Conservation (phyloP, 2,329 filamentous ascomycete genomes). For the Fusarium papillatum region DNA sequence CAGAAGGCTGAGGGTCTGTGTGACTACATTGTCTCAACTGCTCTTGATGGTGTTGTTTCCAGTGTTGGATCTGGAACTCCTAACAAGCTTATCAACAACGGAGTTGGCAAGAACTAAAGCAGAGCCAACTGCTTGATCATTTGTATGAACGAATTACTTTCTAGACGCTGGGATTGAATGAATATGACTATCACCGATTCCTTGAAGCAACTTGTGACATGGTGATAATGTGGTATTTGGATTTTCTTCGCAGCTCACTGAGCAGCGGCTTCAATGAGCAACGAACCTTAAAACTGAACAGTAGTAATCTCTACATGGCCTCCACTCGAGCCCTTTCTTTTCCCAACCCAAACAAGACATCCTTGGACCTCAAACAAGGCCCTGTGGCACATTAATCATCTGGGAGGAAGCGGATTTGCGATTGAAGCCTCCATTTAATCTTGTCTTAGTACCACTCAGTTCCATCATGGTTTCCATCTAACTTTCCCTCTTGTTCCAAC, state of each 20-base stretch:
- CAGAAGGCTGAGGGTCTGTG: constrained; percentile 36
- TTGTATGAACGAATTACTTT: constrained; percentile 1
- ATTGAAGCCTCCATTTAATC: neutral
- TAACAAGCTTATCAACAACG: constrained; percentile 40
- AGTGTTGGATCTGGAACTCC: constrained; percentile 25
- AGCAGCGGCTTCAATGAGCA: too few relatives aligned
- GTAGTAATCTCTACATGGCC: too few relatives aligned
- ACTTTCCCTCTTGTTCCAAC: constrained; percentile 10
- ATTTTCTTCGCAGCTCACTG: too few relatives aligned
- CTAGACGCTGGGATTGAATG: constrained; percentile 2
- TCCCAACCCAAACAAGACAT: too few relatives aligned
- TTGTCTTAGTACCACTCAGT: constrained; percentile 27
- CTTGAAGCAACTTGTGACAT: too few relatives aligned
- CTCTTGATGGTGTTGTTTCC: constrained; percentile 24
- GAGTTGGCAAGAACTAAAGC: constrained; percentile 17
- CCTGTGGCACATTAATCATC: too few relatives aligned
- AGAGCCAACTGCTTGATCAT: neutral
- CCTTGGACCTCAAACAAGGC: too few relatives aligned
- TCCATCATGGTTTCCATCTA: constrained; percentile 11
- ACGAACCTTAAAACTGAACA: too few relatives aligned
- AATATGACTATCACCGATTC: neutral
- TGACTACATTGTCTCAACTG: constrained; percentile 34
- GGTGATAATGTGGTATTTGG: too few relatives aligned
- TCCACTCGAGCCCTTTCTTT: too few relatives aligned
- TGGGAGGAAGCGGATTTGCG: too few relatives aligned